Conservation (phyloP, 2,329 filamentous ascomycete genomes). For the Claviceps arundinis region DNA sequence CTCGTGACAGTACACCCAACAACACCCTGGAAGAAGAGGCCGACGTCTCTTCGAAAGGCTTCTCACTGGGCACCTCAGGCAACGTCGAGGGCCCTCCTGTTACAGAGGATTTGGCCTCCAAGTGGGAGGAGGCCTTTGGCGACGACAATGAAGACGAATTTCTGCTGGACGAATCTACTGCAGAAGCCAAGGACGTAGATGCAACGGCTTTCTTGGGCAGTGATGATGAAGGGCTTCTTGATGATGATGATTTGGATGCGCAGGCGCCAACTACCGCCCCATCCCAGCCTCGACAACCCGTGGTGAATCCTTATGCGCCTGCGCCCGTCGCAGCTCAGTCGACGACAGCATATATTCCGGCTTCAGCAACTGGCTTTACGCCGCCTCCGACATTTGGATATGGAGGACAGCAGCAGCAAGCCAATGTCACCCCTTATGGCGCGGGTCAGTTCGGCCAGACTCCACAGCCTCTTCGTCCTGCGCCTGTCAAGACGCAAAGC, state of each 20-base stretch:
- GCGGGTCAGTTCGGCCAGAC: conserved; percentile 24
- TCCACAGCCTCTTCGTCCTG: conserved; percentile 24
- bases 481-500: conserved; percentile 54
- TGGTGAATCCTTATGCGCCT: conserved; percentile 16
- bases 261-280: conserved; percentile 16
- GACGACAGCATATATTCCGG: conserved; percentile 13
- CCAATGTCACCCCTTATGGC: conserved; percentile 12
- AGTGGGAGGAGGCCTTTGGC: conserved; percentile 72
- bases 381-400: conserved; percentile 10
- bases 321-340: conserved; percentile 8
- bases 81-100: conserved; percentile 11
- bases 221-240: conserved; percentile 71
- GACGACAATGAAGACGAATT: conserved; percentile 60
- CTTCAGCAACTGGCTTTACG: conserved; percentile 2
- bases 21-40: conserved; percentile 17
- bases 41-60: conserved; percentile 9
- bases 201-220: conserved; percentile 59
- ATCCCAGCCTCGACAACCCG: conserved; percentile 4
- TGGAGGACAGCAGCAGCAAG: conserved; percentile 10
- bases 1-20: conserved; percentile 18
- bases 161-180: conserved; percentile 42
- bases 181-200: conserved; percentile 37
- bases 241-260: conserved; percentile 49
- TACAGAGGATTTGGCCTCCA: conserved; percentile 57
- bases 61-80: not conserved